phyloP scores from a whole-genome alignment of 208 protist species.

The Wallacemonas collosoma region DNA sequence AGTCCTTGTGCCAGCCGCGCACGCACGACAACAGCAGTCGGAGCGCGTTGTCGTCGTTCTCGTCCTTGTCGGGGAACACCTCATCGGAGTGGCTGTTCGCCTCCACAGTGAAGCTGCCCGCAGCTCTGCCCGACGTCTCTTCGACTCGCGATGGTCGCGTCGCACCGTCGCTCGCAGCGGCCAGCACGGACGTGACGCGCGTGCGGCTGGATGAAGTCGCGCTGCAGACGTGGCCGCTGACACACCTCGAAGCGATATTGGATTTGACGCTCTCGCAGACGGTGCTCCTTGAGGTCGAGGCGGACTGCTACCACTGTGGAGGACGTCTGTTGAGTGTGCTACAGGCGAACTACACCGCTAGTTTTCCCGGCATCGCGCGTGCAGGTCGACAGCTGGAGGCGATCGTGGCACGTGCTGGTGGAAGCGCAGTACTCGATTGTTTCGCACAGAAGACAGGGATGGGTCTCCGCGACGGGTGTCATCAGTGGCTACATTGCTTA shows the following conservation, averaged over 20 bases:
- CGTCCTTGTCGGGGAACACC: no score
- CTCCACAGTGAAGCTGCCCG: no score
- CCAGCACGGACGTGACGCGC: background rate
- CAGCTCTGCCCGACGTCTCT: no score
- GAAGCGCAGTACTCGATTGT: constrained; percentile 22
- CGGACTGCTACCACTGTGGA: constrained; percentile 92
- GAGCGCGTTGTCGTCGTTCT: background rate
- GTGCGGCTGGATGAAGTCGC: constrained; percentile 8
- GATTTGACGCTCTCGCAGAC: constrained; percentile 10
- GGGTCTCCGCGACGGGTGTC: constrained; percentile 79
- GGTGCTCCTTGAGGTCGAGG: constrained; percentile 77
- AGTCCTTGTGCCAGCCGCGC: constrained; percentile 18
- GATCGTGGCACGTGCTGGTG: constrained; percentile 28
- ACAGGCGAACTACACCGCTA: constrained; percentile 91
- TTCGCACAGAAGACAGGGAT: constrained; percentile 37
- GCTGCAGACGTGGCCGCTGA: background rate
- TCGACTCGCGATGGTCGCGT: no score
- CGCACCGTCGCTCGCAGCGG: no score
- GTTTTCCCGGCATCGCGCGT: constrained; percentile 84
- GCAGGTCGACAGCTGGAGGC: constrained; percentile 67
- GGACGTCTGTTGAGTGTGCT: constrained; percentile 79
- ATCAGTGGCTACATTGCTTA: constrained; percentile 94
- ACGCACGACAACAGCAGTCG: background rate
- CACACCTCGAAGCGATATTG: constrained; percentile 32
- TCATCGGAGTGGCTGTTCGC: no score